A percentile compares a stretch with the other conserved stretches of the same genome.
These are phyloP conservation scores for Exophiala xenobiotica DNA, from an alignment of 2,329 filamentous ascomycete genomes.

Conservation along the genomic window DNA sequence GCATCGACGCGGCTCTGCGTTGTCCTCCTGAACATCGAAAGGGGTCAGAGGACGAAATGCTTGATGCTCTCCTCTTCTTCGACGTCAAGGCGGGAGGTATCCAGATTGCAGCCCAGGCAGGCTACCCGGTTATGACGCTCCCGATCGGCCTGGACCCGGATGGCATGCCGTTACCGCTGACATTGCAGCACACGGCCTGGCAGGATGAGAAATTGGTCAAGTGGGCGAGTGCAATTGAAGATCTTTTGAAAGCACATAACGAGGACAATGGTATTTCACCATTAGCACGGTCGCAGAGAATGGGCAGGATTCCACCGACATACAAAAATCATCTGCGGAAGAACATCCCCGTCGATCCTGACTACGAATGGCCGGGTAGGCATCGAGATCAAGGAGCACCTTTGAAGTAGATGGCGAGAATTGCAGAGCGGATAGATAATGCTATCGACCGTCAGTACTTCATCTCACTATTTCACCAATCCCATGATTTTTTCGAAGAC, in stretches of 20 bases:
- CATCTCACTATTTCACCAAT: too few relatives aligned
- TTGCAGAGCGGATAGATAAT: too few relatives aligned
- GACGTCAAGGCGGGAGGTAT: constrained; percentile 34
- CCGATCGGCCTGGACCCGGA: constrained; percentile 34
- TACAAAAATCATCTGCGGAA: constrained; percentile 32
- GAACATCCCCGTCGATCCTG: constrained; percentile 31
- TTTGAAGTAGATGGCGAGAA: too few relatives aligned
- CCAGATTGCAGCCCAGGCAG: constrained; percentile 37
- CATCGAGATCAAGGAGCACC: constrained; percentile 5
- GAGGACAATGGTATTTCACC: constrained; percentile 1
- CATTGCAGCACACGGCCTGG: constrained; percentile 35
- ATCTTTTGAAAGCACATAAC: constrained; percentile 26
- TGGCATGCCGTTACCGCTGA: constrained; percentile 31
- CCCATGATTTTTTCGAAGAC: too few relatives aligned
- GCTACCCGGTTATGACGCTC: constrained; percentile 35
- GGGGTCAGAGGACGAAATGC: constrained; percentile 8
- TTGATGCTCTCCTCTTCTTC: constrained; percentile 35
- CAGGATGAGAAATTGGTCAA: constrained; percentile 33
- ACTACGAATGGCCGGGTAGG: constrained; percentile 23
- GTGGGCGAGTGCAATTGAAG: constrained; percentile 36
- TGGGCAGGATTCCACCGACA: constrained; percentile 28
- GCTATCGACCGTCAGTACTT: too few relatives aligned
- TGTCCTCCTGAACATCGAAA: constrained; percentile 1
- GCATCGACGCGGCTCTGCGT: constrained; percentile 34
- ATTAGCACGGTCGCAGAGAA: constrained; percentile 1